Percentiles rank a stretch among this genome's conserved stretches.
These are phyloP conservation scores for Sclerotinia spermophila DNA, from an alignment of 2,329 filamentous ascomycete genomes.

Conservation along the genomic window DNA sequence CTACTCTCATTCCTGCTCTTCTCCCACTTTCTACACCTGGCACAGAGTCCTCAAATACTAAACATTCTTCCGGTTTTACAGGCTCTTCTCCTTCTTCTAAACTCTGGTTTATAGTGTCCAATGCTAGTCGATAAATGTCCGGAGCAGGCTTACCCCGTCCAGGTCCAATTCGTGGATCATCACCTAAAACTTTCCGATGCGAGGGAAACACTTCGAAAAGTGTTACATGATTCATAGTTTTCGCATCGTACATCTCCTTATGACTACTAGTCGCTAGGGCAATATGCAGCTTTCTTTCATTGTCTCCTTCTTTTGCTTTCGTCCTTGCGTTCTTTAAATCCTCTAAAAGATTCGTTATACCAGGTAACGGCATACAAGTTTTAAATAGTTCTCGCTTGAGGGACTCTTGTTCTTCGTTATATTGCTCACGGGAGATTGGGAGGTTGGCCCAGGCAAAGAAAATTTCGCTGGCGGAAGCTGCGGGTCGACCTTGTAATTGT, in stretches of 20 bases:
- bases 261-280: conserved; percentile 75
- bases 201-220: conserved; percentile 64
- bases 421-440: conserved; percentile 69
- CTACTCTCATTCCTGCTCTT: conserved; percentile 87
- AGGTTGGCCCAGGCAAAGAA: conserved; percentile 82
- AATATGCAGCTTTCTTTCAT: conserved; percentile 52
- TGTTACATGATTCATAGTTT: conserved; percentile 45
- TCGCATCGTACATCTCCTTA: conserved; percentile 41
- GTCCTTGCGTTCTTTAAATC: conserved; percentile 44
- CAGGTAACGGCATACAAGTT: conserved; percentile 70
- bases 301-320: conserved; percentile 35
- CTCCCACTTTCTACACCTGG: conserved; percentile 88
- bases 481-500: conserved; percentile 51
- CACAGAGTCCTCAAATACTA: conserved; percentile 95
- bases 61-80: conserved; percentile 78
- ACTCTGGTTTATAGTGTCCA: conserved; percentile 78
- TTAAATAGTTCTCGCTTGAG: conserved; percentile 74
- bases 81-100: conserved; percentile 58
- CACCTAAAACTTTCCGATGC: conserved; percentile 75
- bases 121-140: conserved; percentile 87
- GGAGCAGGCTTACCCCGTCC: conserved; percentile 92
- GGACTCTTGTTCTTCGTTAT: conserved; percentile 52
- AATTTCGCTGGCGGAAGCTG: conserved; percentile 49
- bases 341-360: conserved; percentile 65
- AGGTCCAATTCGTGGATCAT: conserved; percentile 71